Evolutionary conservation across 495 filamentous ascomycete genomes (phyloP), one percentile per base, ranked within the genome.

Genomic region (Neohortaea acidophila): DNA sequence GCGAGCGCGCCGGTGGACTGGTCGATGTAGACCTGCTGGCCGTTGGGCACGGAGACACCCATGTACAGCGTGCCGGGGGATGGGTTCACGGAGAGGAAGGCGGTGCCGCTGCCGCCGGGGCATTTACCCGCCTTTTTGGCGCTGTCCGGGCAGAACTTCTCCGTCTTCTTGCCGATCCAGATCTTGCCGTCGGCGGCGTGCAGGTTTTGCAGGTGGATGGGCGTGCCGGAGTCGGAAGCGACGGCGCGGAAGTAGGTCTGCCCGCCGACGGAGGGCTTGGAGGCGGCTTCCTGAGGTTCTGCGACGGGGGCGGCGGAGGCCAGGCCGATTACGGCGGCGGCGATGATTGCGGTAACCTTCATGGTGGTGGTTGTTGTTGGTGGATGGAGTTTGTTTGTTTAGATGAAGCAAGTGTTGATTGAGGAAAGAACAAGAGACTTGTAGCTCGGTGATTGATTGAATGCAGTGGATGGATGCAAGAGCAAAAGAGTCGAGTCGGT

Each of bases 1-100:
- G 11, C 5, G 20, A 52, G 17, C n/a, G 46, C 36, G 18, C 49
- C 49, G 19, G 18, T 33, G 3, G 19, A 28, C 15, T 39, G 36
- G n/a, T 49, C 49, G 35, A 47, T 33, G 44, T 44, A 51, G 27
- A 44, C 40, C 25, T 47, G 35, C 36, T 52, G 49, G 27, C 49
- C 49, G 17, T 46, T 46, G 7, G 49, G 45, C 11, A 52, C 49
- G 20, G 34, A 17, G 21, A 34, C 35, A 25, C 37, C 40, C 49
- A 50, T 41, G 8, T n/a, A 7, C 2, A 50, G 35, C n/a, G n/a
- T 12, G 22, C 29, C 28, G n/a, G n/a, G n/a, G n/a, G n/a, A n/a
- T n/a, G n/a, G n/a, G 20, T 43, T 14, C n/a, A 40, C 41, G 17
- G 25, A 31, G 8, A 12, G 4, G 38, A 43, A 45, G 37, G 33